A percentile compares a stretch with the other conserved stretches of the same genome.
phyloP scores from a whole-genome alignment of 495 filamentous ascomycete genomes.

The Penicillium lividum region DNA sequence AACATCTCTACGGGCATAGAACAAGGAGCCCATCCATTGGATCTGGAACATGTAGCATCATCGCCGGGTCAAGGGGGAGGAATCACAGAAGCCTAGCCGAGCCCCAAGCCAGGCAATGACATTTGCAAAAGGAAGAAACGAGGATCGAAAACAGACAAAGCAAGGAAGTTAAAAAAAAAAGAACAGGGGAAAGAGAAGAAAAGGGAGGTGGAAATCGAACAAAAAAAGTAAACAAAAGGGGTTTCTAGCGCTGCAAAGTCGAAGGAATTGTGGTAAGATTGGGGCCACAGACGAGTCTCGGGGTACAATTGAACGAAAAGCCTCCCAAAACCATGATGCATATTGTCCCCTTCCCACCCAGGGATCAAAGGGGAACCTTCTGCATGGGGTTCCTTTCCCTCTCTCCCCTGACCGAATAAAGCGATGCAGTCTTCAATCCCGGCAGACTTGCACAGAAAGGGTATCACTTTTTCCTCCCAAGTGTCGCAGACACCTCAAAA shows the following conservation, averaged over 20 bases:
- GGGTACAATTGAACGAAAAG: slow-evolving; percentile 26
- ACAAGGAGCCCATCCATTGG: slow-evolving; percentile 32
- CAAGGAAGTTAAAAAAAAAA: background rate
- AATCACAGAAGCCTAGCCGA: slow-evolving; percentile 14
- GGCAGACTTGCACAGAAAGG: slow-evolving; percentile 51
- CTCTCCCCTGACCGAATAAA: slow-evolving; percentile 37
- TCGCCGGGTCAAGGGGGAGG: slow-evolving; percentile 10
- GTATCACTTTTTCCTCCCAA: slow-evolving; percentile 55
- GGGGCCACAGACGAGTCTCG: background rate
- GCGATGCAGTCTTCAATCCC: slow-evolving; percentile 44
- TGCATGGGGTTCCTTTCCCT: slow-evolving; percentile 33
- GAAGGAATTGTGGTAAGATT: slow-evolving; percentile 15
- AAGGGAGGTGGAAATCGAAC: slow-evolving; percentile 27
- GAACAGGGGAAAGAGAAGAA: slow-evolving; percentile 23
- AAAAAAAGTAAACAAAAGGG: slow-evolving; percentile 23
- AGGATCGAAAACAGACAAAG: slow-evolving; percentile 14
- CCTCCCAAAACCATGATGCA: slow-evolving; percentile 31
- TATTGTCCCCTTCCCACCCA: slow-evolving; percentile 18
- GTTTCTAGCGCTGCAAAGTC: slow-evolving; percentile 45
- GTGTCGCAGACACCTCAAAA: slow-evolving; percentile 49
- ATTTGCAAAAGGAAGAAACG: slow-evolving; percentile 24
- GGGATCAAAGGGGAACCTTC: slow-evolving; percentile 27
- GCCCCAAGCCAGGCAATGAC: slow-evolving; percentile 21
- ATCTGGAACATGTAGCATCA: slow-evolving; percentile 36
- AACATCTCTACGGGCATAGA: slow-evolving; percentile 14